Percentiles rank a stretch among this genome's conserved stretches.
These are phyloP conservation scores for Boletus reticuloceps DNA, from an alignment of 768 basidiomycete genomes.

Conservation along the genomic window DNA sequence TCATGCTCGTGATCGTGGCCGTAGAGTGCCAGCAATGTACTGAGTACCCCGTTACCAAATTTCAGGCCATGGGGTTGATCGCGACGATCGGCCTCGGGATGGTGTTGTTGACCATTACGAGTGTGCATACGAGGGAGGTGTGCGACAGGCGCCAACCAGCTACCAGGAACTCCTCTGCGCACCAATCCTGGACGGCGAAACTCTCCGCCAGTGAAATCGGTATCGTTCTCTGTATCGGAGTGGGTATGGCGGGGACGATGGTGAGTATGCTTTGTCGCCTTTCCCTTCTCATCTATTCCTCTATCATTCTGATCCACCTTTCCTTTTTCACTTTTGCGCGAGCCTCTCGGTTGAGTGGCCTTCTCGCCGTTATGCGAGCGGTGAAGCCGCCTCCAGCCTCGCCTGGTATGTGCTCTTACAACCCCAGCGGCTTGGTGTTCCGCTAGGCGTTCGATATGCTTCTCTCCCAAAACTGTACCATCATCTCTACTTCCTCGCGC, in stretches of 20 bases:
- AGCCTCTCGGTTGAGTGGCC: background rate
- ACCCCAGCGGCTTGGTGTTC: conserved; percentile 40
- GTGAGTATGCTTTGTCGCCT: background rate
- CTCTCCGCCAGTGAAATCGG: background rate
- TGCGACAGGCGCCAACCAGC: conserved; percentile 14
- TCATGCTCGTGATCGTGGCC: conserved; percentile 31
- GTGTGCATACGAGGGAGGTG: conserved; percentile 1
- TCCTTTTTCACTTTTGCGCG: background rate
- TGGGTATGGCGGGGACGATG: conserved; percentile 1
- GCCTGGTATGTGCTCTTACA: conserved; percentile 43
- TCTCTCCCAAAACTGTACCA: conserved; percentile 4
- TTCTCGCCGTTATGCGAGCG: conserved; percentile 4
- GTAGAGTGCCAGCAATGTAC: conserved; percentile 64
- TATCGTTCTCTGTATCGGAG: conserved; percentile 11
- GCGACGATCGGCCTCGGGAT: conserved; percentile 4
- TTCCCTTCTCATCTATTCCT: conserved; percentile 6
- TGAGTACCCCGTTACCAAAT: conserved; percentile 55
- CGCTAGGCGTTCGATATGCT: conserved; percentile 28
- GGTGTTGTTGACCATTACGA: background rate
- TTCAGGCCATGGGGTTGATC: conserved; percentile 8
- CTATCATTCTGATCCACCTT: background rate
- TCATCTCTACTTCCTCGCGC: conserved; percentile 7
- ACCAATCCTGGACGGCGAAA: conserved; percentile 3
- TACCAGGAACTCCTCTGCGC: conserved; percentile 17
- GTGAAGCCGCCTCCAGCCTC: conserved; percentile 22